These are phyloP conservation scores for Helichrysum umbraculigerum DNA, from an alignment of 129 eudicot species.

Conservation along the genomic window DNA sequence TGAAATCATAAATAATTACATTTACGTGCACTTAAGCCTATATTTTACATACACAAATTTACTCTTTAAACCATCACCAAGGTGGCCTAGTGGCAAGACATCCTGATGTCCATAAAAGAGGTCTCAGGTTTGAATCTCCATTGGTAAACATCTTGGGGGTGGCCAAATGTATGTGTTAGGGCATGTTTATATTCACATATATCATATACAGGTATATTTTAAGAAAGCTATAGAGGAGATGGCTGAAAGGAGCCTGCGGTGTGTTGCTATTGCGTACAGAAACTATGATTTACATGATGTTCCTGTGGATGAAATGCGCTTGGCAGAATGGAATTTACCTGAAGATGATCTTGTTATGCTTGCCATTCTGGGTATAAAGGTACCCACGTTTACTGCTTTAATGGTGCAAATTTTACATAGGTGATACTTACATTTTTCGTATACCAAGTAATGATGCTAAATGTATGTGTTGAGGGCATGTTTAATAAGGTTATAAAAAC, in stretches of 20 bases:
- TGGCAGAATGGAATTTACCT: slow-evolving; percentile 70
- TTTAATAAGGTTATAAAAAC: no score
- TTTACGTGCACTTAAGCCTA: no score
- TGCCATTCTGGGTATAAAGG: slow-evolving; percentile 92
- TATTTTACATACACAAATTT: no score
- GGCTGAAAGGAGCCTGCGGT: slow-evolving; percentile 87
- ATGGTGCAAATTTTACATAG: not conserved
- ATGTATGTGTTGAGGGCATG: no score
- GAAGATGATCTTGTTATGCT: slow-evolving; percentile 79
- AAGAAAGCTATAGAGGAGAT: slow-evolving; percentile 64
- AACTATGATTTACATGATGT: slow-evolving; percentile 44
- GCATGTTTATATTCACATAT: not conserved
- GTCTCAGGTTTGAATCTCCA: no score
- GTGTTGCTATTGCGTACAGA: slow-evolving; percentile 87
- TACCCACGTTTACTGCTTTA: slow-evolving; percentile 23
- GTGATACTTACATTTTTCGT: not conserved
- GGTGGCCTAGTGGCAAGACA: no score
- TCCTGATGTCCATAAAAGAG: no score
- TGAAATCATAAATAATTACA: no score
- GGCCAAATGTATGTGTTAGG: no score
- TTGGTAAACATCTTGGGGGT: no score
- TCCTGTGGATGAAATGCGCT: slow-evolving; percentile 63
- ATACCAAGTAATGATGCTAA: not conserved
- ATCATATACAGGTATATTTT: slow-evolving; percentile 46
- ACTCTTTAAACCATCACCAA: no score